Base-by-base conservation (phyloP, 805 yeast species). In the Priceomyces melissophilus region DNA sequence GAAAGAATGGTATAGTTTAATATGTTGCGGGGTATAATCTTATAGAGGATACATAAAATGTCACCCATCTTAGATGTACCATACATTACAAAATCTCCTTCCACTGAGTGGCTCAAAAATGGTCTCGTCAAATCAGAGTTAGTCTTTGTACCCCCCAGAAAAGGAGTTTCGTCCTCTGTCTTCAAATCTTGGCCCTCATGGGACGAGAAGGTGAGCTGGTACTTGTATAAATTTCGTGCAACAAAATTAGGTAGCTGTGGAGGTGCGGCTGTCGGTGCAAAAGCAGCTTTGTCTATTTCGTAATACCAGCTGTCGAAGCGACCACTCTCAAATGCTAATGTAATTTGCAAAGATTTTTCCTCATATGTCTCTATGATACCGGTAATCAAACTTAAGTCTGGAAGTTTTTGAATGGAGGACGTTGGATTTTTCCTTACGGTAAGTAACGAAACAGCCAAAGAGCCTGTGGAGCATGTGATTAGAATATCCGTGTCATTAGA, bases 81-180 rank as follows among this genome's bases (percentile, higher is more conserved):
- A 30, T 54, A 59, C 29, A 53, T 56, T 8, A 58, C 45, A 17
- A 63, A 53, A 17, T 49, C 48, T 1, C 68, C 69, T 28, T 58
- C 69, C 5, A 52, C 42, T 2, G 45, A 43, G 5, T 52, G 54
- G 25, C 47, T 51, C 26, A 60, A 47, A 35, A 51, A 57, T 17
- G 43, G 44, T 32, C 43, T 43, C 7, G 46, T 23, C 10, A 43
- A 45, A 41, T 41, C 46, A 9, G 42, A 31, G 7, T 30, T 26
- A 12, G 17, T 28, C 23, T 39, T 39, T n/a, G 10, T 3, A 7
- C 17, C 17, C 6, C 9, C 30, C 6, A 30, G 12, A 8, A 9
- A 9, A 6, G 29, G 9, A 10, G 23, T 15, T 10, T 34, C 37
- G n/a, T 34, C 44, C 11, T 37, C 39, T 35, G 14, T 23, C 16